Evolutionary conservation across 345 rosid genomes (phyloP), one percentile per base, ranked within the genome.

Genomic region (Syzygium jambos): DNA sequence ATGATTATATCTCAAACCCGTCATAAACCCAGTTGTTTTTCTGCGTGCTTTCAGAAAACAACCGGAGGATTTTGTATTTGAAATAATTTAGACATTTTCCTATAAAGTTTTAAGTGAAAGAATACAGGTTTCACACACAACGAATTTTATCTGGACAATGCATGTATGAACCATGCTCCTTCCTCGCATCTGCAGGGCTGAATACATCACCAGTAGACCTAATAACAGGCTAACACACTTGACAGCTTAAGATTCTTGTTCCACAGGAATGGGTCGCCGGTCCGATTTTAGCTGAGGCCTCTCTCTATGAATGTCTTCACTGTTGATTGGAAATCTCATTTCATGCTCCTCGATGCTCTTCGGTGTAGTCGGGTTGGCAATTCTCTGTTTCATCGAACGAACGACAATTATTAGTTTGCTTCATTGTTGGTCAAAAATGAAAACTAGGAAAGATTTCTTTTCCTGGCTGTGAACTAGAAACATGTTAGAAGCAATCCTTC

Each of bases 321-420:
- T 73, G 46, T 89, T 92, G 10, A 87, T 85, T 5, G 87, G 63
- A 78, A 82, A 88, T 78, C 84, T 87, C 55, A 78, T 54, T 27
- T 89, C 90, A 46, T 89, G 84, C 27, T 89, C 90, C 78, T 89
- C 88, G 9, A 85, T 7, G 29, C 87, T 87, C 16, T 86, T 88
- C 84, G 17, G 34, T 9, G 85, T 56, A 34, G 52, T 52, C 46
- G 89, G 83, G 78, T 59, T 59, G 52, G 87, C 86, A 25, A 53
- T 68, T 89, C 89, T 91, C 95, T 93, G 91, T 34, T 85, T 17
- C 25, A 85, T 29, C 14, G 5, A 57, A 54, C 9, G 6, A 30
- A 7, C 63, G 54, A 19, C 4, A 21, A 84, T 9, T 25, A 53
- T 54, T 19, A 54, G 82, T 73, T 68, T 34, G 46, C 86, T 52